Conservation (phyloP, 768 basidiomycete species). For the Kwoniella sp. region DNA sequence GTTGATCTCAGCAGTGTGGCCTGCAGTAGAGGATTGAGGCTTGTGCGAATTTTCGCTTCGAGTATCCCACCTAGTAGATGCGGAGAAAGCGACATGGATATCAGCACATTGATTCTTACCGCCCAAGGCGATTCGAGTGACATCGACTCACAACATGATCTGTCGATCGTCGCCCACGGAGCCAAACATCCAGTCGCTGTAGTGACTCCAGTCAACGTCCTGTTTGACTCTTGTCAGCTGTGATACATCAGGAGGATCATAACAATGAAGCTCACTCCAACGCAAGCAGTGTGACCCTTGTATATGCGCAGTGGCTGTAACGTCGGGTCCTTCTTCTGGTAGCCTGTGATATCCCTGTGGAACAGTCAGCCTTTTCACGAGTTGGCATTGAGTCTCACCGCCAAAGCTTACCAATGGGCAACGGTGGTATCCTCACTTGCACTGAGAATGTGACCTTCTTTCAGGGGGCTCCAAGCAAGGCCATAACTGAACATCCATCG, state of each 20-base stretch:
- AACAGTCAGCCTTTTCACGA: background rate
- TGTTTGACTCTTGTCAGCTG: slow-evolving; percentile 53
- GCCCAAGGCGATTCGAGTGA: background rate
- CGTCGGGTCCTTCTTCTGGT: slow-evolving; percentile 71
- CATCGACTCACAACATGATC: slow-evolving; percentile 76
- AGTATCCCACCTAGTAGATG: slow-evolving; percentile 79
- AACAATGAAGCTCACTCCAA: slow-evolving; percentile 70
- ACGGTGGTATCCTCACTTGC: slow-evolving; percentile 95
- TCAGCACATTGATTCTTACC: background rate
- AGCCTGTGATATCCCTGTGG: slow-evolving; percentile 85
- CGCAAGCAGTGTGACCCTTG: slow-evolving; percentile 85
- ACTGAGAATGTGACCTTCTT: slow-evolving; percentile 80
- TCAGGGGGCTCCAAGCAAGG: slow-evolving; percentile 85
- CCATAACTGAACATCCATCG: slow-evolving; percentile 69
- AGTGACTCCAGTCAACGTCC: slow-evolving; percentile 96
- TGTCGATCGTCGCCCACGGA: slow-evolving; percentile 96
- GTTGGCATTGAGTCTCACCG: background rate
- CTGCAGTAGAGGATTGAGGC: slow-evolving; percentile 72
- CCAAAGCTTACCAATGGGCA: slow-evolving; percentile 75
- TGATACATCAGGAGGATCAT: background rate
- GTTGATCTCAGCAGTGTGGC: slow-evolving; percentile 88
- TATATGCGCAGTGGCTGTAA: slow-evolving; percentile 85
- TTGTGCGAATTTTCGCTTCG: slow-evolving; percentile 65
- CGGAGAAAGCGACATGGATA: no score
- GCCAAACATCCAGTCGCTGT: slow-evolving; percentile 78